Base-by-base conservation (phyloP, 148 eudicot species). In the Rhododendron ovatum region DNA sequence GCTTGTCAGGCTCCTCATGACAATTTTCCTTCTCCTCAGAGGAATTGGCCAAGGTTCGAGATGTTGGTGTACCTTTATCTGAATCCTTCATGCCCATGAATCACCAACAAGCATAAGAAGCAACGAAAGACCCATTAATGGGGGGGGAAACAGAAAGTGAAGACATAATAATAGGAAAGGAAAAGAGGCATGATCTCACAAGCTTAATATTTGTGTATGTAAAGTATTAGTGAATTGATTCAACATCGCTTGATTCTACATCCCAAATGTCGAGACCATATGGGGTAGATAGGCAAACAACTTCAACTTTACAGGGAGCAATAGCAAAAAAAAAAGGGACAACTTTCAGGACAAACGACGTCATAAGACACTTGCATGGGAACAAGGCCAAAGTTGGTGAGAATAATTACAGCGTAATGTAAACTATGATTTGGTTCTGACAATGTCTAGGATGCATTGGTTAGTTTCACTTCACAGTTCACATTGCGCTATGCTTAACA, bases 41-140 rank as follows among this genome's bases (percentile, higher is more conserved):
- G 78, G 89, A 81, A 65, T 87, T 82, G 59, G 89, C 84, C 47
- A 88, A 86, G 87, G 80, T 81, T 89, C 78, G 91, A 87, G 26
- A 61, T 73, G 80, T 85, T 82, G 88, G 84, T 86, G 75, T 57
- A 75, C 28, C 91, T 83, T 82, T 84, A 20, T 45, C 71, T 69
- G 76, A 88, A 84, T 88, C 93, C 98, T 95, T 81, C 88, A 13
- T 75, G 74, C 83, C 84, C 74, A 89, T 35, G 50, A 43, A 81
- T 50, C 30, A 48, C 67, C 78, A 59, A 67, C 77, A 48, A 74
- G 83, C 78, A 86, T 84, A 61, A 78, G 86, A 78, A 83, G 35
- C 18, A 76, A 35, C 15, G 30, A 67, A 85, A 71, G 39, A 14
- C 41, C 33, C 76, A 71, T 14, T 33, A 71, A 71, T 15, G 20